Base-by-base conservation (phyloP, 1,139 yeast genomes). In the Yamadazyma dushanensis region DNA sequence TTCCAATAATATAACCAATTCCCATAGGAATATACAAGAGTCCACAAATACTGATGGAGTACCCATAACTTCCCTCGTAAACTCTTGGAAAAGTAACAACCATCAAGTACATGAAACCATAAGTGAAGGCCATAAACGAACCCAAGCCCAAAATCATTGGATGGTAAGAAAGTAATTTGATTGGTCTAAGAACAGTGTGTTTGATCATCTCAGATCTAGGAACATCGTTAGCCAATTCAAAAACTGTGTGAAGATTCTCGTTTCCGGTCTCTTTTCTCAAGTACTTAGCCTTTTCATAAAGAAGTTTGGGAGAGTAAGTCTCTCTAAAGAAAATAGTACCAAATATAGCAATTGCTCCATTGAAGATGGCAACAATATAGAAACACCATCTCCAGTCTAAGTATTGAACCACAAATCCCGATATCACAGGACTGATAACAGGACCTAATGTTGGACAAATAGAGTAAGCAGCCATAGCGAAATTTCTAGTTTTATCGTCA, bases 111-210 rank as follows among this genome's bases (percentile, higher is more conserved):
- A 78, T 67, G 60, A 79, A 76, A 3, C 84, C 86, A 47, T 78
- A 79, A 3, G 70, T 70, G 46, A 79, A 77, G 2, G 85, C 85
- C 80, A 79, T 73, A 53, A 72, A 78, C 2, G 70, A 54, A 3
- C 84, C 84, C 18, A 80, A 58, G 0, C 83, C 82, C 21, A 77
- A 57, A 11, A 81, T 78, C 72, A 81, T 78, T 3, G 86, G 86
- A 50, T 82, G 79, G 20, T 75, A 66, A 25, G 64, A 51, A 18
- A 81, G 59, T 44, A 81, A 58, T 29, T 59, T 61, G 14, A 80
- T 33, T 1, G 87, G 87, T 36, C 87, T 67, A 30, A 74, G 59
- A 11, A 80, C 58, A 11, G 71, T 66, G 16, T 56, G 36, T 31
- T 54, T 46, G 22, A 71, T 51, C 35, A 54, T 58, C 9, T 66